phyloP scores from a whole-genome alignment of 495 filamentous ascomycete genomes.

The Neurospora sp. region DNA sequence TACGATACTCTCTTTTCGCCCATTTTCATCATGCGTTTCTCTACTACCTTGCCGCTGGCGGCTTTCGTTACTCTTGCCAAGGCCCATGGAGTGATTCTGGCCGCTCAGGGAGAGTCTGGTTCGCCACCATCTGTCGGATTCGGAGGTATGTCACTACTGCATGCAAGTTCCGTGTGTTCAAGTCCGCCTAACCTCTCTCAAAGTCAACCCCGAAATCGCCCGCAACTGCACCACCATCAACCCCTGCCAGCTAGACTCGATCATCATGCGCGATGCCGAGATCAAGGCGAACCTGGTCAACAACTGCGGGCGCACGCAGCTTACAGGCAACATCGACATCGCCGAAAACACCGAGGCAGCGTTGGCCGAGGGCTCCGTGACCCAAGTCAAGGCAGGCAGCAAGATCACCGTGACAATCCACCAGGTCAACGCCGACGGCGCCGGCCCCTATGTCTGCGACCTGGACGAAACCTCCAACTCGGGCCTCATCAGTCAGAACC shows the following conservation, averaged over 20 bases:
- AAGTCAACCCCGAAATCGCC: slow-evolving; percentile 30
- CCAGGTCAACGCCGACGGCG: slow-evolving; percentile 47
- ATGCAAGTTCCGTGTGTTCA: too few species aligned
- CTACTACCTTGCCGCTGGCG: slow-evolving; percentile 24
- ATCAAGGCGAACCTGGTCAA: slow-evolving; percentile 36
- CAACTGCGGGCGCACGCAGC: slow-evolving; percentile 40
- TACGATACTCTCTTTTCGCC: neutral
- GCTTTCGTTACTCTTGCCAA: slow-evolving; percentile 25
- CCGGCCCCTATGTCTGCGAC: slow-evolving; percentile 43
- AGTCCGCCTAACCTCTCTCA: neutral
- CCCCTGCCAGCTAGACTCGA: slow-evolving; percentile 43
- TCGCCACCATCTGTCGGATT: slow-evolving; percentile 35
- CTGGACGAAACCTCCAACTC: slow-evolving; percentile 35
- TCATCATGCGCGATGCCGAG: slow-evolving; percentile 44
- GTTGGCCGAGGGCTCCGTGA: slow-evolving; percentile 32
- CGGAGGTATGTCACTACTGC: slow-evolving; percentile 14
- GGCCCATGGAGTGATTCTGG: slow-evolving; percentile 34
- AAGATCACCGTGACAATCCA: slow-evolving; percentile 36
- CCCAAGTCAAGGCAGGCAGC: slow-evolving; percentile 30
- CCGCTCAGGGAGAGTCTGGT: slow-evolving; percentile 28
- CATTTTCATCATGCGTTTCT: slow-evolving; percentile 20
- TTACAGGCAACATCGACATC: slow-evolving; percentile 44
- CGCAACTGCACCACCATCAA: slow-evolving; percentile 41
- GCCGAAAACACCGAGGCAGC: slow-evolving; percentile 43
- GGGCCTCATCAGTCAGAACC: slow-evolving; percentile 29